Base-by-base conservation (phyloP, 2,329 filamentous ascomycete species). In the Pseudogymnoascus sp. region DNA sequence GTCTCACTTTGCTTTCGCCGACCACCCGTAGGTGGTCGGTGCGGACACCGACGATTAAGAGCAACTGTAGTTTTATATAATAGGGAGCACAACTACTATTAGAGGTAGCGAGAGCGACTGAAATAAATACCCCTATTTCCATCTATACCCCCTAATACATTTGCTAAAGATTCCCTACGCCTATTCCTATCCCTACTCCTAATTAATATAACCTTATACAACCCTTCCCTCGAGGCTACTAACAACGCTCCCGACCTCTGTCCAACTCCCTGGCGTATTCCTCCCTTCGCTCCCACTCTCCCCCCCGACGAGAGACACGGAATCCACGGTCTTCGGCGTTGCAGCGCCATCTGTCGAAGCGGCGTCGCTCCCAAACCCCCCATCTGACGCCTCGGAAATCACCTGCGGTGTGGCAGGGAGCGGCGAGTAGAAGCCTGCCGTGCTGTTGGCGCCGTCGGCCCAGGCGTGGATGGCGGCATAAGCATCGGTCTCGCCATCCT, bases 381-480 rank as follows among this genome's bases (percentile, higher is more conserved):
- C 84, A 22, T 79, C 68, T 2, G 49, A 55, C 9, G 49, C 49
- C 25, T 60, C 58, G 5, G 58, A 60, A 8, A 60, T 39, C 16
- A 60, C 36, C 11, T 81, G 76, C 6, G 76, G 76, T 4, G 76
- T 74, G 2, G 80, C 77, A 11, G 83, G 83, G 22, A 86, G 77
- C 4, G 84, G 83, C 5, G 84, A 86, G 76, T 86, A 86, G 68
- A 86, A 86, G 68, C 79, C 78, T 8, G 76, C 60, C 36, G 69
- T 69, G 7, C 69, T 66, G 23, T 70, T 66, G 8, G 42, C 33
- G n/a, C 35, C 19, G 66, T 84, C 79, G 1, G 84, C 84, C 84
- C 85, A 87, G 0, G 84, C 85, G 69, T 87, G 83, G 66, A 87
- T 87, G 1, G 83, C 84, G 52, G 81, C 80, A 69, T 81, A 86